Evolutionary conservation across 148 eudicot species (phyloP), one percentile per base, ranked within the genome.

Genomic region (Diospyros kaki): DNA sequence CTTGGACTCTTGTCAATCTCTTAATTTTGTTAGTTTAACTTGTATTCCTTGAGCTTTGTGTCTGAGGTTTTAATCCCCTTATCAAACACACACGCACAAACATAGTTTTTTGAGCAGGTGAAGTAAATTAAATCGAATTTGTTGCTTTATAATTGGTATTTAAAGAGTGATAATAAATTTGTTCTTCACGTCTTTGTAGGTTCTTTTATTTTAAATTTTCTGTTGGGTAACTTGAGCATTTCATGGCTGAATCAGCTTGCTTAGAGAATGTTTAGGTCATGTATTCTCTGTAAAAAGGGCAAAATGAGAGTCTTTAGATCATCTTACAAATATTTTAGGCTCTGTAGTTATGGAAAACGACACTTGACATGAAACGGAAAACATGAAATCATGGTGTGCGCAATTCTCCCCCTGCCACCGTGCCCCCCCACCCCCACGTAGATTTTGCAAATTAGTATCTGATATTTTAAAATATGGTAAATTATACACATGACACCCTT

Each of bases 31-130:
- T 67, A 8, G 52, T 38, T 69, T 51, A 9, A 44, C 13, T 73
- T 66, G 48, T 73, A 51, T 43, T 72, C 45, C 6, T 42, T 40
- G 45, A 8, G 6, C 51, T 52, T 71, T 79, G 38, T 58, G 13
- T 56, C 12, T 6, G 55, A 18, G 10, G 45, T 40, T 66, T 17
- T 56, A 43, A 7, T 65, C 50, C 18, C 52, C 51, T 41, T 40
- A 56, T 46, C 48, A 13, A 6, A 6, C 58, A 4, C 18, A 6
- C 5, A 17, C 44, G 9, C 59, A 51, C 18, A 11, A 9, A 14
- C 14, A 15, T 2, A 51, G 6, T 50, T 68, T 50, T 50, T 28
- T 51, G 44, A 51, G 5, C 58, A 17, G 72, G 38, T 52, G 59
- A 40, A 50, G 17, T 53, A 14, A 46, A 39, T 59, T 14, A 52